phyloP scores from a whole-genome alignment of 2,329 filamentous ascomycete genomes.

The Epichloe scottii region DNA sequence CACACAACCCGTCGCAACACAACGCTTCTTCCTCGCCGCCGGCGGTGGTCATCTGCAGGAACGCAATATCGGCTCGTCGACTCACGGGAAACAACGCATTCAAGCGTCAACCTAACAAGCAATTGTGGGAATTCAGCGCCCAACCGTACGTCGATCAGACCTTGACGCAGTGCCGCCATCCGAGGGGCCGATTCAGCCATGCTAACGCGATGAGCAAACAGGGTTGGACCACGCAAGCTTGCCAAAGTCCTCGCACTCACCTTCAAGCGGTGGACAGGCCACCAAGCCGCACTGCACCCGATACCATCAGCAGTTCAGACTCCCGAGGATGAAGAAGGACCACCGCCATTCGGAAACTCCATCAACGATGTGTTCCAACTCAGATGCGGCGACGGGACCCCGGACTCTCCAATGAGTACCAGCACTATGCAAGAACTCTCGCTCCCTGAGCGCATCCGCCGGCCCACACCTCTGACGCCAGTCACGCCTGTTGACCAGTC shows the following conservation, averaged over 20 bases:
- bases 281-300: conserved; percentile 1
- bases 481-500: background rate
- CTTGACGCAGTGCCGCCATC: conserved; percentile 5
- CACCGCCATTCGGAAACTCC: background rate
- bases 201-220: conserved; percentile 6
- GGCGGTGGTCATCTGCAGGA: conserved; percentile 5
- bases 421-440: background rate
- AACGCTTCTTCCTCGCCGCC: conserved; percentile 5
- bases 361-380: background rate
- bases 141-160: conserved; percentile 17
- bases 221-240: conserved; percentile 25
- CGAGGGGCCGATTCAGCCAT: background rate
- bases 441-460: conserved; percentile 2
- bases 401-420: background rate
- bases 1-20: conserved; percentile 8
- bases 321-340: conserved; percentile 1
- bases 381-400: background rate
- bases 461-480: background rate
- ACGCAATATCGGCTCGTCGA: conserved; percentile 1
- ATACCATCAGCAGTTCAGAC: background rate
- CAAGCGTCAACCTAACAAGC: conserved; percentile 5
- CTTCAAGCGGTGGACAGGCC: conserved; percentile 4
- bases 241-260: conserved; percentile 8
- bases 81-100: background rate
- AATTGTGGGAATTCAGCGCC: conserved; percentile 24